Conservation (phyloP, 768 basidiomycete species). For the Mycena polygramma region DNA sequence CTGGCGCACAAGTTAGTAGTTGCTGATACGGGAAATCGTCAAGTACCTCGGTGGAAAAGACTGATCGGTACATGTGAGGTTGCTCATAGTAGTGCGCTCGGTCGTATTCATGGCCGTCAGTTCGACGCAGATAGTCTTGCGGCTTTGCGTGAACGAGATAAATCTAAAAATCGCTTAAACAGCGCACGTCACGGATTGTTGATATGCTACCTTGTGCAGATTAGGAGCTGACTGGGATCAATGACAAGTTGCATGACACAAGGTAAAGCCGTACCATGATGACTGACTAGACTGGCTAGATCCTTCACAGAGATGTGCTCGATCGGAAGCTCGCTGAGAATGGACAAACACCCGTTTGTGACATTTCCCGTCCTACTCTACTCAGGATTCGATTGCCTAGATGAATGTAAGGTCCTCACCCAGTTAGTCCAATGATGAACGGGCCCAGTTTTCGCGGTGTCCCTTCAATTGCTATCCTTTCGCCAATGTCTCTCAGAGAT, state of each 20-base stretch:
- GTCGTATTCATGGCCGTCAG: constrained; percentile 68
- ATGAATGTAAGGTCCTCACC: constrained; percentile 59
- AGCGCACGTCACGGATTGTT: background rate
- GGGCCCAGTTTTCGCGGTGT: constrained; percentile 79
- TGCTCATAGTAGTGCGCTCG: constrained; percentile 81
- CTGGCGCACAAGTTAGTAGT: constrained; percentile 50
- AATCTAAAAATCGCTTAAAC: constrained; percentile 57
- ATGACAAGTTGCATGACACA: background rate
- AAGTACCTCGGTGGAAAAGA: constrained; percentile 75
- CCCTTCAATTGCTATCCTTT: constrained; percentile 65
- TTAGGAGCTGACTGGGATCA: constrained; percentile 60
- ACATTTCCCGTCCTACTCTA: constrained; percentile 81
- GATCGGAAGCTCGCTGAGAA: constrained; percentile 79
- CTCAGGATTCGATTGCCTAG: constrained; percentile 11
- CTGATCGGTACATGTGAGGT: constrained; percentile 74
- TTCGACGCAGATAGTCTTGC: constrained; percentile 75
- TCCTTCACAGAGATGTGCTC: constrained; percentile 67
- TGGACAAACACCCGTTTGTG: constrained; percentile 79
- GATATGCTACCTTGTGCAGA: constrained; percentile 63
- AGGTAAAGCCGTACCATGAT: constrained; percentile 57
- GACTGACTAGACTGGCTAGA: constrained; percentile 66
- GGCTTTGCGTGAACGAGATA: constrained; percentile 83
- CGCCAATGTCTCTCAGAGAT: constrained; percentile 70
- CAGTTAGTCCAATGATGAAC: constrained; percentile 85
- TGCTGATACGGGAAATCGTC: background rate